Evolutionary conservation across 2,329 filamentous ascomycete genomes (phyloP).

Genomic region (Keithomyces neogunnii): DNA sequence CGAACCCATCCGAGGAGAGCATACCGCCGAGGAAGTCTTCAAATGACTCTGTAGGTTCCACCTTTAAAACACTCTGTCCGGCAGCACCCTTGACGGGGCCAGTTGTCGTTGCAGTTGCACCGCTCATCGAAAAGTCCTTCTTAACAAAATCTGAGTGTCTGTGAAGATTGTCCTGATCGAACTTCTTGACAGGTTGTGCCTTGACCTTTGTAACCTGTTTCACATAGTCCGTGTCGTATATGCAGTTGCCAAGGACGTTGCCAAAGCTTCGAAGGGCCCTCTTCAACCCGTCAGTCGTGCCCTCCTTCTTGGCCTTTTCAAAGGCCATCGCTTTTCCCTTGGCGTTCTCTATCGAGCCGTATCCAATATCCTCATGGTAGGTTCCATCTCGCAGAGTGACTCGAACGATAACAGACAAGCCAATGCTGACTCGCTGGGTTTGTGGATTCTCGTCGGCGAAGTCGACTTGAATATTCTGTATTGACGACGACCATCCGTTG

Average conservation of each 20-base stretch:
- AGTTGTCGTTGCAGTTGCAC: constrained; percentile 5
- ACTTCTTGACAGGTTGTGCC: constrained; percentile 60
- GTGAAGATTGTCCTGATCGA: constrained; percentile 71
- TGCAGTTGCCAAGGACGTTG: constrained; percentile 94
- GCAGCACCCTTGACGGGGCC: constrained; percentile 1
- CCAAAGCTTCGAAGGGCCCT: constrained; percentile 85
- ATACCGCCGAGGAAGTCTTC: constrained; percentile 43
- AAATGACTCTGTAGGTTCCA: constrained; percentile 35
- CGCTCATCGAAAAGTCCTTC: constrained; percentile 35
- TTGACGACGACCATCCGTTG: constrained; percentile 95
- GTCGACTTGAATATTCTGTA: constrained; percentile 89
- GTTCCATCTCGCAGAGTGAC: constrained; percentile 88
- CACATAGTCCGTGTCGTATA: constrained; percentile 95
- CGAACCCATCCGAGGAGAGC: constrained; percentile 27
- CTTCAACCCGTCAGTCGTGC: constrained; percentile 89
- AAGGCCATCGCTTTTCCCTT: constrained; percentile 93
- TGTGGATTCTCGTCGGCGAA: constrained; percentile 82
- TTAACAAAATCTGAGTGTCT: constrained; percentile 70
- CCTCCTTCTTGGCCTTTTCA: constrained; percentile 98
- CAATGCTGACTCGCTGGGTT: constrained; percentile 72
- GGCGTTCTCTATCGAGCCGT: constrained; percentile 92
- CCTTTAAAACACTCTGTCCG: constrained; percentile 15
- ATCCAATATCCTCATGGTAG: constrained; percentile 96
- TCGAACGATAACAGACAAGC: constrained; percentile 81
- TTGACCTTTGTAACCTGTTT: constrained; percentile 87